Conservation (phyloP, 2,329 filamentous ascomycete genomes). For the Fusarium sp. region DNA sequence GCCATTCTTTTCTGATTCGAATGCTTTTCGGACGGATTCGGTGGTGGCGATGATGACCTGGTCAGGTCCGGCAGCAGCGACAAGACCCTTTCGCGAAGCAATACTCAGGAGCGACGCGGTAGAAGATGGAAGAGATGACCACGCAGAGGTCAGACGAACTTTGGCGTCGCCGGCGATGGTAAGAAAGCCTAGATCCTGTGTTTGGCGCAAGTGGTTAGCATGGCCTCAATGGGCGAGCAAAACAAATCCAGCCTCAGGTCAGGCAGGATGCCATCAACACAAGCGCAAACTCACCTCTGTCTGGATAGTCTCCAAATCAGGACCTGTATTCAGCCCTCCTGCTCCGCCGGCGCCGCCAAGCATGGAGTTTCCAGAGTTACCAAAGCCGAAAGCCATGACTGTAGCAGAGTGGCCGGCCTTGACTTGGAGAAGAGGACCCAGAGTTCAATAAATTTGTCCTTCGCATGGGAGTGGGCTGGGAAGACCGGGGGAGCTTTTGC, state of each 20-base stretch:
- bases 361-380: constrained; percentile 55
- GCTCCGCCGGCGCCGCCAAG: constrained; percentile 52
- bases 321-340: constrained; percentile 57
- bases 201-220: constrained; percentile 36
- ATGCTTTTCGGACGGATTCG: constrained; percentile 77
- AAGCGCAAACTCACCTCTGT: constrained; percentile 70
- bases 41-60: constrained; percentile 78
- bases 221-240: constrained; percentile 17
- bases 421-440: constrained; percentile 37
- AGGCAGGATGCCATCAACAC: constrained; percentile 5
- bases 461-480: constrained; percentile 37
- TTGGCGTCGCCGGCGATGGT: constrained; percentile 82
- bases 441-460: constrained; percentile 44
- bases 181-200: constrained; percentile 78
- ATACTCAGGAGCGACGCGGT: constrained; percentile 85
- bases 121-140: constrained; percentile 76
- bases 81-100: constrained; percentile 77
- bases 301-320: constrained; percentile 77
- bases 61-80: constrained; percentile 88
- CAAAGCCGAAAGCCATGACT: constrained; percentile 72
- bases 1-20: constrained; percentile 65
- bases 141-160: constrained; percentile 78
- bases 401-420: constrained; percentile 50
- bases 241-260: constrained; percentile 20
- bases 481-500: constrained; percentile 37